Evolutionary conservation across 495 filamentous ascomycete species (phyloP).

Genomic region (Hypoxylon lenormandii): DNA sequence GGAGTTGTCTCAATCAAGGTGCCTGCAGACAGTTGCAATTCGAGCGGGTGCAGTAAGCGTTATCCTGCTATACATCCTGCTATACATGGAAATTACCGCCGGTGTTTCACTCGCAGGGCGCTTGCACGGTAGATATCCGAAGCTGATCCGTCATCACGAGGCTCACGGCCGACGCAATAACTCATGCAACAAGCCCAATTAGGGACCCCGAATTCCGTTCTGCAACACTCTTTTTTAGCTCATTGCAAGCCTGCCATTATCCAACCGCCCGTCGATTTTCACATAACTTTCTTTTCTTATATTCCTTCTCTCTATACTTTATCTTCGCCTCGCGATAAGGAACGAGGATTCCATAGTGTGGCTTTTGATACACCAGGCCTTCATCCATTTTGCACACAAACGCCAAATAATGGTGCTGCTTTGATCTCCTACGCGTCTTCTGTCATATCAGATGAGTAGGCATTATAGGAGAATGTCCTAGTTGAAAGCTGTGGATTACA

Average conservation of each 20-base stretch:
- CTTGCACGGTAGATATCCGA: conserved; percentile 11
- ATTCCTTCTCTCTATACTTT: not conserved
- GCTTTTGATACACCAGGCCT: not conserved
- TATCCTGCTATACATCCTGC: conserved; percentile 9
- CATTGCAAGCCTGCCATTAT: conserved; percentile 14
- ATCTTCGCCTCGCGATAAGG: not conserved
- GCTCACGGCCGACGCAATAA: conserved; percentile 31
- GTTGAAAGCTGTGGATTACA: not conserved
- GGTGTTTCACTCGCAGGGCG: conserved; percentile 13
- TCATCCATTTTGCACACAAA: not conserved
- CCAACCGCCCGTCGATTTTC: conserved; percentile 5
- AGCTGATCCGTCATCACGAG: conserved; percentile 34
- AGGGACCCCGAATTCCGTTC: conserved; percentile 24
- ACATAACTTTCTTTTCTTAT: conserved; percentile 10
- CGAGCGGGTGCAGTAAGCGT: conserved; percentile 5
- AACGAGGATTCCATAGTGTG: not conserved
- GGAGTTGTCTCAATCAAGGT: conserved; percentile 15
- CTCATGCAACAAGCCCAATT: conserved; percentile 39
- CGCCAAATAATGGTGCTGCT: not conserved
- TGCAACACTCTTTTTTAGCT: conserved; percentile 28
- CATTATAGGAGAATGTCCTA: not conserved
- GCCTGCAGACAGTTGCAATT: conserved; percentile 5
- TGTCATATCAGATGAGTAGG: not conserved
- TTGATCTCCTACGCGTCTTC: not conserved
- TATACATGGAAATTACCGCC: conserved; percentile 8